Conservation (phyloP, 1,284 basidiomycete genomes). For the Xerocomus cyaneibrunnescens region DNA sequence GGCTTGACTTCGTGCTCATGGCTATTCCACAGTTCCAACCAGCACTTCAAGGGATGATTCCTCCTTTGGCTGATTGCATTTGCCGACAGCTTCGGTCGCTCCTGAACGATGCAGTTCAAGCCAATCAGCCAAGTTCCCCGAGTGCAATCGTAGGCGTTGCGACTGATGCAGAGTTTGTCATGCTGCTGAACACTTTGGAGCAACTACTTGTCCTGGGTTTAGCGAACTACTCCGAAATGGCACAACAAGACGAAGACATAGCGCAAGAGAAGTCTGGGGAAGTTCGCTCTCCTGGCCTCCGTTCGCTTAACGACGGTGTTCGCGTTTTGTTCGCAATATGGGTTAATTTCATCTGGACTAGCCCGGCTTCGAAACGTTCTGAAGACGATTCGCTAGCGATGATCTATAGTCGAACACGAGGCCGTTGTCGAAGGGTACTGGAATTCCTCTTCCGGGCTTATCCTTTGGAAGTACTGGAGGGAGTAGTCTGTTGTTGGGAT, state of each 20-base stretch:
- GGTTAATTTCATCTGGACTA: constrained; percentile 56
- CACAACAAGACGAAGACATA: constrained; percentile 57
- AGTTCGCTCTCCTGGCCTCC: constrained; percentile 65
- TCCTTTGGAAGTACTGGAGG: constrained; percentile 80
- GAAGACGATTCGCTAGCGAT: constrained; percentile 65
- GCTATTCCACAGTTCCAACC: constrained; percentile 83
- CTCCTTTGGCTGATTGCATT: constrained; percentile 79
- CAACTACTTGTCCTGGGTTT: constrained; percentile 71
- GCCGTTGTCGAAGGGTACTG: constrained; percentile 72
- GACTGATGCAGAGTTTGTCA: constrained; percentile 83
- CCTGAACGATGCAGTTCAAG: constrained; percentile 55
- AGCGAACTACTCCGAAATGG: constrained; percentile 48
- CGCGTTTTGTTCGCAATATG: constrained; percentile 69
- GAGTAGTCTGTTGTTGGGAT: constrained; percentile 79
- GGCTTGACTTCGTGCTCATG: constrained; percentile 96
- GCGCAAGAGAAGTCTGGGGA: constrained; percentile 56
- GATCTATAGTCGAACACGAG: constrained; percentile 63
- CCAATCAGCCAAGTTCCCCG: constrained; percentile 39
- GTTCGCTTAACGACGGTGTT: constrained; percentile 69
- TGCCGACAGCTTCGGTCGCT: constrained; percentile 70
- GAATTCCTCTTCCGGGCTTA: constrained; percentile 86
- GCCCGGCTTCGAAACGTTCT: constrained; percentile 46
- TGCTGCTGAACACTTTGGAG: constrained; percentile 82
- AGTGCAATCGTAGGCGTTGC: constrained; percentile 47
- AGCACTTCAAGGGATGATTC: constrained; percentile 63